Evolutionary conservation across 345 rosid genomes (phyloP), one percentile per base, ranked within the genome.

Genomic region (Citrus trifoliata): DNA sequence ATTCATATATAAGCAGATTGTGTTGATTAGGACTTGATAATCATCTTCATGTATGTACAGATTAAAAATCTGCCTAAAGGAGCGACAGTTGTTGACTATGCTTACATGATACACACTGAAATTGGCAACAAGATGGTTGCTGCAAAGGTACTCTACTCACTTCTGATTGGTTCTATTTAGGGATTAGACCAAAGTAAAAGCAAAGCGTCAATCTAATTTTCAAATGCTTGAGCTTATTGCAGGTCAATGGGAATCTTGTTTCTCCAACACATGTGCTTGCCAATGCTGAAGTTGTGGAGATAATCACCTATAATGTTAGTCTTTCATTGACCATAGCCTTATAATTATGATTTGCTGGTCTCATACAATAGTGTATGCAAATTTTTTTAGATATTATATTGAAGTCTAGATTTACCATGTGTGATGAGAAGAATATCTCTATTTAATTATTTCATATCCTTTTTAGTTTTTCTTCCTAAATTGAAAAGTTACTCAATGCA

Each of bases 231-330:
- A 58, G 73, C 75, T 70, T 67, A 58, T 70, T 84, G 82, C 93
- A 96, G 99, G 99, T 96, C 83, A 96, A 96, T 79, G 99, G 98
- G 75, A 96, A 94, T 93, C 88, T 85, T 71, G 98, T 96, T 86
- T 85, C 95, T 82, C 97, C 99, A 12, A 84, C 81, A 8, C 99
- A 85, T 66, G 90, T 87, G 38, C 99, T 96, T 82, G 88, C 89
- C 56, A 96, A 96, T 88, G 99, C 99, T 40, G 99, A 94, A 88
- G 99, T 96, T 46, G 97, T 96, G 83, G 99, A 96, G 90, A 94
- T 96, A 82, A 85, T 96, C 84, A 94, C 98, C 70, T 92, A 96
- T 74, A 82, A 89, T 76, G 99, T 96, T 78, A 88, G 98, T 88
- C 79, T 77, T 75, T 82, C 78, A 46, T 74, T 67, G 37, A 28